Evolutionary conservation across 1,284 basidiomycete species (phyloP), one percentile per base, ranked within the genome.

Genomic region (Vanrija pseudolonga): DNA sequence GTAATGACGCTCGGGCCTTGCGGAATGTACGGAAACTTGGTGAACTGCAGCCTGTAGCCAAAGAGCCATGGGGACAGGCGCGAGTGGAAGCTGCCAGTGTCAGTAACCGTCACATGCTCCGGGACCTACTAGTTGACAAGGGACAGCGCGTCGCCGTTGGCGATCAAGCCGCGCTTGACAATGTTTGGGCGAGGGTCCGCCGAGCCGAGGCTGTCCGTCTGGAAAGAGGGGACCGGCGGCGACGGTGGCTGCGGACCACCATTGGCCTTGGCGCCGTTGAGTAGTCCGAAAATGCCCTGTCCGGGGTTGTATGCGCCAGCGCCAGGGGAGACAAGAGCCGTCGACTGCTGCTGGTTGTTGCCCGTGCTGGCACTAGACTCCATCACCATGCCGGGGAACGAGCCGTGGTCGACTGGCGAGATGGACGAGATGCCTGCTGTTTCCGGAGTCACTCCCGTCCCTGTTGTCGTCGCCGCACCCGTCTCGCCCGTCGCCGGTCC

Each of bases 1-100:
- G 73, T 74, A 37, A 76, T 72, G 2, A 52, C 54, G 6, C 46
- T 51, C 2, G 65, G 70, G 7, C 73, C 73, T 1, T 62, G 59
- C 1, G 64, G 55, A 15, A 73, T 61, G 53, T 72, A 76, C 3
- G 73, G 73, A 56, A 72, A 74, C 32, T 61, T 53, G 45, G 61
- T 52, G 45, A 72, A 65, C 43, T 65, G 57, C 20, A 76, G 63
- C 9, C 58, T 57, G 57, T 71, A 73, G 32, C 73, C 73, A 42
- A 68, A 71, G 7, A 76, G 53, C 52, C 67, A 65, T 5, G 56
- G 66, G 20, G 66, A 55, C 9, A 76, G 51, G 22, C 56, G 53
- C 14, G 47, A 15, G 45, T 74, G 71, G 49, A 72, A 74, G 55
- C 72, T 73, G 59, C 0, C 11, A 3, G 36, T 8, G 32, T 47